Evolutionary conservation across 192 early-diverging fungal species (phyloP), one percentile per base, ranked within the genome.

Genomic region (Mortierella alpina): DNA sequence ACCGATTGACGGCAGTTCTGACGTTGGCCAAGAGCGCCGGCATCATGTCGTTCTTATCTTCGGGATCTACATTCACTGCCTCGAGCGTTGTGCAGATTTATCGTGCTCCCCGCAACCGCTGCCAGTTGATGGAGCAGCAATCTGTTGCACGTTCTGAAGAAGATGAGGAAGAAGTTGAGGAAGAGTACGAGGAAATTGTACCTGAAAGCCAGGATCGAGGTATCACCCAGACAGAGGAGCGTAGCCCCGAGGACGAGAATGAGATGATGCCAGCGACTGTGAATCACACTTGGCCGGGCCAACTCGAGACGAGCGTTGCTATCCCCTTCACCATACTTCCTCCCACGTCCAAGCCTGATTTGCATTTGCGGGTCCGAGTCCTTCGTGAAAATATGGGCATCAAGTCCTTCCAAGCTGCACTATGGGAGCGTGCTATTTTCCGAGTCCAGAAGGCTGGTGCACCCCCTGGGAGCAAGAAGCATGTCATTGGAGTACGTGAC

Each of bases 401-500:
- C 66, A 80, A 80, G 63, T 72, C 63, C n/a, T 64, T 80, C 60
- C 77, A 80, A 31, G 69, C 77, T n/a, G 63, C 77, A 4, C 59
- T 80, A 8, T 72, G 56, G 23, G 77, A 80, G 48, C 77, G 77
- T 3, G 77, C 47, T 15, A 62, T 80, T 23, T 80, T 80, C 55
- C 49, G 70, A 0, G 77, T 80, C 49, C 77, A 80, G 39, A 80
- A 80, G 66, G 66, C 59, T 12, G 70, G 70, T 4, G 20, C 69
- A 1, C 46, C 59, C 9, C 17, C 59, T 5, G 52, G 41, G 6
- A 52, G 60, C 54, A 80, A 68, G 49, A 72, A 80, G 48, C 48
- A 80, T 13, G 64, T 63, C 22, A 62, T 80, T 23, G 77, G 77
- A 2, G 70, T 80, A 45, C 63, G 70, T 22, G 77, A 80, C 22